Base-by-base conservation (phyloP, 805 yeast genomes). In the Pichia kluyveri region DNA sequence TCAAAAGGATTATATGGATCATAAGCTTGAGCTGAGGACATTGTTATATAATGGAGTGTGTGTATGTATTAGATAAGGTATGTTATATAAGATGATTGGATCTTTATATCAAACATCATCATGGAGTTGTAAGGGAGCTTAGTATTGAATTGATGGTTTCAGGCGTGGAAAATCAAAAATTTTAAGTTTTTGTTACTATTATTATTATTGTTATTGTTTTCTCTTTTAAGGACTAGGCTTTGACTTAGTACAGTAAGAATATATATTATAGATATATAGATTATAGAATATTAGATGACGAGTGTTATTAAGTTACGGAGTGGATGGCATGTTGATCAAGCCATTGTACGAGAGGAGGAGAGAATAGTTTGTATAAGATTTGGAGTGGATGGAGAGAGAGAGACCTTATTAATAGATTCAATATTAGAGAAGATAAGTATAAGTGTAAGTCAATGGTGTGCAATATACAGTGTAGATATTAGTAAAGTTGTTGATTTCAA, bases 261-360 rank as follows among this genome's bases (percentile, higher is more conserved):
- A n/a, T n/a, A n/a, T n/a, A n/a, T n/a, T n/a, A n/a, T n/a, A n/a
- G n/a, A n/a, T n/a, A n/a, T n/a, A n/a, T n/a, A n/a, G n/a, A 23
- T 5, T 5, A 23, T 4, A 23, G 26, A 23, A 2, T 11, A 19
- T 3, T 9, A 10, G 7, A 26, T 39, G 41, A 40, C 41, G 17
- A 27, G 32, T 15, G 15, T 28, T 18, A 40, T 40, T n/a, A 93
- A 88, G 60, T 68, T 88, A 49, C 77, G 72, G 28, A 75, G 91
- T 0, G 96, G 95, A 7, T 88, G 96, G 97, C 99, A 93, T 60
- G 98, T 93, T 32, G 99, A 93, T 67, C 98, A 93, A 61, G 96
- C 99, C 8, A 93, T 93, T 38, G 71, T 93, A 23, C 79, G 88
- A 8, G 99, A 93, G 60, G 95, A 86, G 50, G 96, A 87, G 45